Base-by-base conservation (phyloP, 768 basidiomycete species). In the Leccinum longicurvipes region DNA sequence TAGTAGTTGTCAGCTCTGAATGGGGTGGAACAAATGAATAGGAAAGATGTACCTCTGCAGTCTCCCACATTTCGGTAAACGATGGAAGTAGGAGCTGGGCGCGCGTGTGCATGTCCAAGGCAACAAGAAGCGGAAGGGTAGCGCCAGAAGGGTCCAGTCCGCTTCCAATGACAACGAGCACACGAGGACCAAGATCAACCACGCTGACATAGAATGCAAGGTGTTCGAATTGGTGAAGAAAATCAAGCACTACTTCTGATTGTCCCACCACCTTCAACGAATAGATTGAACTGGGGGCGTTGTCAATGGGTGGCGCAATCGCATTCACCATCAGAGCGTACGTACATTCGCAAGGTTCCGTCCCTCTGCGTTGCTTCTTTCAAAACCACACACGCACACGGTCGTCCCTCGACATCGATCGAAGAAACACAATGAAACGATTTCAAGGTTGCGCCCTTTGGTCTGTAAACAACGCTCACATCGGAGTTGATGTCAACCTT, bases 141-240 rank as follows among this genome's bases (percentile, higher is more conserved):
- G 32, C 15, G 32, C 32, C 32, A 32, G 31, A 32, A 32, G 31
- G 31, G 31, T 32, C 31, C 31, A 32, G 14, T 32, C 31, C 31
- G 15, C 31, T 32, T 32, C 31, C 31, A 32, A 32, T 32, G 31
- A 65, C 34, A 15, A 50, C 23, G 17, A 65, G 36, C 24, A 50
- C 49, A n/a, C 63, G 55, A n/a, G 63, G 60, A 25, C 63, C 64
- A 47, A 65, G 57, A 19, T 48, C 15, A 27, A 60, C 53, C 11
- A 6, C 3, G 0, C 25, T 14, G 21, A 60, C 15, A 15, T 29
- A 4, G 29, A 57, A 56, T 24, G 6, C 17, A 5, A 2, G 6
- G 12, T 56, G 7, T 44, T 63, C 52, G 14, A 55, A 56, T 15
- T 63, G 54, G 32, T 55, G 19, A 48, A 66, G 39, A 27, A 60